Evolutionary conservation across 306 rosid genomes (phyloP).

Genomic region (Prunus fruticosa): DNA sequence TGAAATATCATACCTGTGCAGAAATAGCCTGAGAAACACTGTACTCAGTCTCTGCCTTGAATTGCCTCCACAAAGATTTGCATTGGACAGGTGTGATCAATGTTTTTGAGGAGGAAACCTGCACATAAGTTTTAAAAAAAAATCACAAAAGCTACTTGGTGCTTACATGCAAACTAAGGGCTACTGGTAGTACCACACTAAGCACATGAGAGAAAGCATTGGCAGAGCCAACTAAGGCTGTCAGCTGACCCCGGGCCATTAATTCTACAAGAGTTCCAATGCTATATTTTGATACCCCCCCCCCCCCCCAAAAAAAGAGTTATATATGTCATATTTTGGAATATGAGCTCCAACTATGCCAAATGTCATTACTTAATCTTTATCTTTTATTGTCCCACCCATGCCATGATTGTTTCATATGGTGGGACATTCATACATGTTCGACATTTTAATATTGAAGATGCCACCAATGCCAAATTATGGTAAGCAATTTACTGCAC

Average conservation of each 20-base stretch:
- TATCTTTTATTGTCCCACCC: too few species aligned
- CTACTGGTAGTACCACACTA: conserved; percentile 8
- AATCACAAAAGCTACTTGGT: conserved; percentile 11
- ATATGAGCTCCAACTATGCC: too few species aligned
- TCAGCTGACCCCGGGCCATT: too few species aligned
- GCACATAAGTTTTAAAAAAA: conserved; percentile 10
- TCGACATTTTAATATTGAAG: too few species aligned
- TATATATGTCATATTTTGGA: too few species aligned
- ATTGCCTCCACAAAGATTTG: conserved; percentile 95
- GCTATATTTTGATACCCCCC: background rate
- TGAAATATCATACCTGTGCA: conserved; percentile 68
- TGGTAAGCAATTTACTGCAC: too few species aligned
- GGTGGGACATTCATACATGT: too few species aligned
- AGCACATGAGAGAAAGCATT: conserved; percentile 1
- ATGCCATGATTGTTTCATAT: too few species aligned
- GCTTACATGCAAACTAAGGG: conserved; percentile 8
- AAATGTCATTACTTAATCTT: too few species aligned
- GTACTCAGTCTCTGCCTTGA: conserved; percentile 88
- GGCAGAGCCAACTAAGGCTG: background rate
- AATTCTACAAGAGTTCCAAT: too few species aligned
- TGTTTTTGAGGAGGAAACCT: conserved; percentile 75
- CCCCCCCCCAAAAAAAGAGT: too few species aligned
- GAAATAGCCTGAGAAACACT: conserved; percentile 94
- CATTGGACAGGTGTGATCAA: conserved; percentile 96
- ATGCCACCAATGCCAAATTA: too few species aligned